Percentiles rank a stretch among this genome's conserved stretches.
phyloP scores from a whole-genome alignment of 192 early-diverging fungal genomes.

The Coemansia sp. region DNA sequence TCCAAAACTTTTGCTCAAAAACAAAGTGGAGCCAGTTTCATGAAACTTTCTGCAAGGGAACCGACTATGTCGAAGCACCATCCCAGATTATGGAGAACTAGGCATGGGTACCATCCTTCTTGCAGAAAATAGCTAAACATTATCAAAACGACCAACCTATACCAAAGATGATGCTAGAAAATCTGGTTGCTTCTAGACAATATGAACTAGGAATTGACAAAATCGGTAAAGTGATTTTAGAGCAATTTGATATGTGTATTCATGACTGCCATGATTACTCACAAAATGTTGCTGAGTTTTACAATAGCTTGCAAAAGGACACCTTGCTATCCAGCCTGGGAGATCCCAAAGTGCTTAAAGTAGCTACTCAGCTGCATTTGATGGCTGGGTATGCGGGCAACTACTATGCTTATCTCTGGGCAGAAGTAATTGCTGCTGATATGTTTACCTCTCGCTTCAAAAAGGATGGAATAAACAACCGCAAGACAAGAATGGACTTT shows the following conservation, averaged over 20 bases:
- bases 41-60: slow-evolving; percentile 58
- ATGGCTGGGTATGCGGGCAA: slow-evolving; percentile 66
- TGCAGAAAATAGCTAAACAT: slow-evolving; percentile 57
- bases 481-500: slow-evolving; percentile 5
- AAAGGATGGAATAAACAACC: slow-evolving; percentile 48
- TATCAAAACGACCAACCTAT: slow-evolving; percentile 61
- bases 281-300: slow-evolving; percentile 26
- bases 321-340: slow-evolving; percentile 9
- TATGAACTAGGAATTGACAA: slow-evolving; percentile 61
- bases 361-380: slow-evolving; percentile 56
- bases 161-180: slow-evolving; percentile 59
- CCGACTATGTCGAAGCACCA: slow-evolving; percentile 80
- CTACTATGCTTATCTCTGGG: slow-evolving; percentile 72
- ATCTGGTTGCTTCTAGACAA: slow-evolving; percentile 62
- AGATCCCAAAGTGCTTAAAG: slow-evolving; percentile 40
- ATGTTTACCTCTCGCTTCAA: slow-evolving; percentile 69
- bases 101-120: slow-evolving; percentile 56
- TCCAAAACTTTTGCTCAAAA: slow-evolving; percentile 58
- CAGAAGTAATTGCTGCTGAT: slow-evolving; percentile 72
- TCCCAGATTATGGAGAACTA: slow-evolving; percentile 80
- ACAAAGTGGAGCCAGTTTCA: slow-evolving; percentile 66
- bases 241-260: slow-evolving; percentile 62
- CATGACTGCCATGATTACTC: slow-evolving; percentile 53
- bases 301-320: slow-evolving; percentile 23
- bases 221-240: slow-evolving; percentile 67